phyloP scores from a whole-genome alignment of 108 stramenopile genomes.

The Fragilaria radians region DNA sequence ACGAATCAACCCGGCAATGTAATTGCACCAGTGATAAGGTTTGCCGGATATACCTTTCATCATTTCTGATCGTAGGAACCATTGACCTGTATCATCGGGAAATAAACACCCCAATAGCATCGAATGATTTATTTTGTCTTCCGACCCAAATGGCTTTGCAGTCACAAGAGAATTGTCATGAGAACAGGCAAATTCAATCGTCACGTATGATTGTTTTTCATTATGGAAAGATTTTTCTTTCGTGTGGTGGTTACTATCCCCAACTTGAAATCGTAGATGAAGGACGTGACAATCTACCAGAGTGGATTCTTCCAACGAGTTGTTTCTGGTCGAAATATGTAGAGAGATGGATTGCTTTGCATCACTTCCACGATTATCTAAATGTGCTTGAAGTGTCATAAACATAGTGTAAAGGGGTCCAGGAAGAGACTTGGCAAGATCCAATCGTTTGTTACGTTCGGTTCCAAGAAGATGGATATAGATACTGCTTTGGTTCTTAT shows the following conservation, averaged over 20 bases:
- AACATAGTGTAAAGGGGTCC: constrained; percentile 63
- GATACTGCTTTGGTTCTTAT: constrained; percentile 3
- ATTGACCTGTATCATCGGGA: constrained; percentile 21
- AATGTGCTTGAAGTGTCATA: constrained; percentile 48
- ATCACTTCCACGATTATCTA: constrained; percentile 27
- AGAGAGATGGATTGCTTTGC: background rate
- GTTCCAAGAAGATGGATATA: constrained; percentile 10
- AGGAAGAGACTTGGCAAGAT: constrained; percentile 45
- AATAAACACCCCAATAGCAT: constrained; percentile 28
- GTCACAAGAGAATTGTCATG: constrained; percentile 4
- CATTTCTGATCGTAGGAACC: background rate
- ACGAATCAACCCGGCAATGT: constrained; percentile 55
- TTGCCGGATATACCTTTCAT: constrained; percentile 8
- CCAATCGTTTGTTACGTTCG: constrained; percentile 40
- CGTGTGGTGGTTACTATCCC: constrained; percentile 17
- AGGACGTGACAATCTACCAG: background rate
- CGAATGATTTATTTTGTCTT: constrained; percentile 4
- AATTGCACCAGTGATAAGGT: constrained; percentile 81
- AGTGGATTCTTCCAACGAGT: background rate
- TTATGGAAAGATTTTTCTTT: background rate
- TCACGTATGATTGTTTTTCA: constrained; percentile 12
- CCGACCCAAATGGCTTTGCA: background rate
- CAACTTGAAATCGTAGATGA: constrained; percentile 21
- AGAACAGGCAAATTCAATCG: constrained; percentile 23
- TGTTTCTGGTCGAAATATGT: background rate